Evolutionary conservation across 1,284 basidiomycete species (phyloP), one percentile per base, ranked within the genome.

Genomic region (Pseudomicrostroma phylloplanum): DNA sequence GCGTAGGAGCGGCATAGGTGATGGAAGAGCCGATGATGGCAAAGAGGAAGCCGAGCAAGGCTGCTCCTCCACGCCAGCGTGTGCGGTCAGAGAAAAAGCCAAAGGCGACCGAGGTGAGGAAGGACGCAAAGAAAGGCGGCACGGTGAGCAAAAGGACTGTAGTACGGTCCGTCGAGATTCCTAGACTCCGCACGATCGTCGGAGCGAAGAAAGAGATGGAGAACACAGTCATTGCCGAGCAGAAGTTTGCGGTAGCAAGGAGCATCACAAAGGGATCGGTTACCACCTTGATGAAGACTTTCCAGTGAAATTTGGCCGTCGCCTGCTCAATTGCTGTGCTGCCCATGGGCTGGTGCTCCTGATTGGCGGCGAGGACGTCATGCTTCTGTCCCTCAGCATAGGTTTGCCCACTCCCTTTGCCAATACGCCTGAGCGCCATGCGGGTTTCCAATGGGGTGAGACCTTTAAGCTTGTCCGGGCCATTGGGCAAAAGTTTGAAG

Each of bases 61-160:
- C 63, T 30, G 64, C 60, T 13, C 67, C 51, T 55, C 64, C 67
- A 12, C 75, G 63, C 67, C 68, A 68, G 12, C 57, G 59, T 55
- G 67, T 69, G 8, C 63, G 58, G 61, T 77, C 74, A 2, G 75
- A 71, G n/a, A 71, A 59, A 41, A 77, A 49, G 8, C 70, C 74
- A 6, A 73, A 61, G 2, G 56, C 39, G 49, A 74, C 48, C 0
- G 69, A 68, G 51, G 72, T 67, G 23, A 73, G 53, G 57, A 77
- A 77, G 11, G 73, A 64, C 15, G 64, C 68, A 2, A 69, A 66
- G 19, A 66, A 74, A 3, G 73, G 73, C 0, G 75, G 75, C 13
- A 68, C 67, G 30, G 72, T 68, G 36, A 77, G 69, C 40, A 77
- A 67, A 65, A 71, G 71, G n/a, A n/a, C n/a, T n/a, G n/a, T n/a